Evolutionary conservation across 1,284 basidiomycete species (phyloP), one percentile per base, ranked within the genome.

Genomic region (Ustilago xerochloae): DNA sequence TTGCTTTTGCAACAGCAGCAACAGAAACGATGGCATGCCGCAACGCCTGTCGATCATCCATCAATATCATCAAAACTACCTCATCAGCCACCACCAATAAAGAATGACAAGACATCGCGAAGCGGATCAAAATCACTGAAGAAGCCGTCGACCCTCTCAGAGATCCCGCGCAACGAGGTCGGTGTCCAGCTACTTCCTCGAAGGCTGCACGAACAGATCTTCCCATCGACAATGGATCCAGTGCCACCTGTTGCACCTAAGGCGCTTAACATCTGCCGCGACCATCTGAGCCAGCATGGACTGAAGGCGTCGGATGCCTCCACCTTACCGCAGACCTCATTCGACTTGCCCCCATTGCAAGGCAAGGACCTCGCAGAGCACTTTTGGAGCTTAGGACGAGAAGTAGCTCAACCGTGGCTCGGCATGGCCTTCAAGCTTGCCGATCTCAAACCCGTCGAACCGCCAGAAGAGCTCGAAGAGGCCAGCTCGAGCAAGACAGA

Each of bases 121-220:
- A 12, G 7, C 29, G 13, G 22, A n/a, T n/a, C 3, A 38, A 50
- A 26, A n/a, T 13, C 51, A 30, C 22, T 16, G 33, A 15, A 35
- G 16, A 5, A 35, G 7, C 18, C 39, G 6, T 22, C 45, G 1
- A 20, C 22, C 4, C 39, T 38, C 10, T 28, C 15, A 12, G 39
- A 63, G 35, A 55, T 75, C 20, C 72, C 67, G 24, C 66, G 93
- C 54, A 97, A 97, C 81, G 89, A 92, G 72, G 88, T 94, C 32
- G 94, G 95, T 18, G 95, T 98, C 3, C 95, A 99, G 84, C 89
- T 98, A 51, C 89, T 99, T 30, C 93, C 94, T 3, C 88, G 89
- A 6, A 86, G 87, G 28, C 86, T 97, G 16, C 94, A 96, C 84
- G 82, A 87, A 5, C 95, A 97, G 82, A 88, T 97, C 59, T 98